A percentile compares a stretch with the other conserved stretches of the same genome.
Conservation (phyloP, 2,329 filamentous ascomycete genomes). For the Botrytis galanthina region DNA sequence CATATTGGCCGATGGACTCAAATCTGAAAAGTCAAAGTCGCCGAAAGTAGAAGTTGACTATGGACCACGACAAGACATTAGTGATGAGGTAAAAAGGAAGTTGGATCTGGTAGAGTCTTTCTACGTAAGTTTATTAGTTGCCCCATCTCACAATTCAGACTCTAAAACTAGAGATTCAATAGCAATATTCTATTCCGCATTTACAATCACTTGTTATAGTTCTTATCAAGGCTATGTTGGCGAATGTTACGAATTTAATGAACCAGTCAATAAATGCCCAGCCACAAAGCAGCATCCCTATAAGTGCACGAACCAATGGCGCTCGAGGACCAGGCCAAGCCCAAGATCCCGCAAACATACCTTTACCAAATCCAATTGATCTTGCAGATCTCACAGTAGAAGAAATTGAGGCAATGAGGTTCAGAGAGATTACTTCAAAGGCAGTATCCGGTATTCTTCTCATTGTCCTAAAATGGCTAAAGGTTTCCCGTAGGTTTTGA, state of each 20-base stretch:
- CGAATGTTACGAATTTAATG: slow-evolving; percentile 85
- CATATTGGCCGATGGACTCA: slow-evolving; percentile 43
- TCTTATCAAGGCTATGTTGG: slow-evolving; percentile 80
- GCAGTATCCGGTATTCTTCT: slow-evolving; percentile 87
- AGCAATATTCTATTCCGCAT: slow-evolving; percentile 76
- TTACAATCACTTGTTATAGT: slow-evolving; percentile 93
- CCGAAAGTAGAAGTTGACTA: slow-evolving; percentile 44
- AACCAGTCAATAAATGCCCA: slow-evolving; percentile 47
- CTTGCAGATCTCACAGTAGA: slow-evolving; percentile 57
- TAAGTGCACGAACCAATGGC: slow-evolving; percentile 33
- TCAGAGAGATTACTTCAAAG: slow-evolving; percentile 84
- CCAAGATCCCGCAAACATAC: slow-evolving; percentile 35
- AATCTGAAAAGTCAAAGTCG: slow-evolving; percentile 45
- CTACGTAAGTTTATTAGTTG: slow-evolving; percentile 62
- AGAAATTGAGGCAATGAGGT: slow-evolving; percentile 77
- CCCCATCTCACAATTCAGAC: not conserved
- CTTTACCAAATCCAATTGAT: slow-evolving; percentile 33
- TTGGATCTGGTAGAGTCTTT: slow-evolving; percentile 75
- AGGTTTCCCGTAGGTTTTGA: slow-evolving; percentile 73
- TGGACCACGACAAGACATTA: slow-evolving; percentile 51
- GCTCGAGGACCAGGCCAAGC: slow-evolving; percentile 31
- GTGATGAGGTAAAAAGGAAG: slow-evolving; percentile 59
- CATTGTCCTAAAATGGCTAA: slow-evolving; percentile 93
- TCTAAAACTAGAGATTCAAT: slow-evolving; percentile 37
- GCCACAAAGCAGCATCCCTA: slow-evolving; percentile 30